These are phyloP conservation scores for Logfia minima DNA, from an alignment of 129 eudicot genomes.

Conservation along the genomic window DNA sequence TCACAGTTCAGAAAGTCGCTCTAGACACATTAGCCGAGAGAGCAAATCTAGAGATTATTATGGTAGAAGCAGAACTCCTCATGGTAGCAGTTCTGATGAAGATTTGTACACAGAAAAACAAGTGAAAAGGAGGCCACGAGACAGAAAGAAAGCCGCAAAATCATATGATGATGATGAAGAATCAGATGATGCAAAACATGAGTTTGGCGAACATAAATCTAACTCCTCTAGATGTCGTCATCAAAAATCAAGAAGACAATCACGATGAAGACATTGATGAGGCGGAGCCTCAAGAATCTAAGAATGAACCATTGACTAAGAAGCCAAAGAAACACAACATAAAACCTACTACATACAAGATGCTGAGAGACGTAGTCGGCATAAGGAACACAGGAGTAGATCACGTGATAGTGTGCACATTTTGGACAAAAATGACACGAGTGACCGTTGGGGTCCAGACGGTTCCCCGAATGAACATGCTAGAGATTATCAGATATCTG, in stretches of 20 bases:
- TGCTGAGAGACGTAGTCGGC: background rate
- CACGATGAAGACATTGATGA: slow-evolving; percentile 17
- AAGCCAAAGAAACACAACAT: slow-evolving; percentile 26
- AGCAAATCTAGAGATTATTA: slow-evolving; percentile 26
- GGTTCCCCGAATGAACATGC: slow-evolving; percentile 3
- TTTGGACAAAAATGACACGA: slow-evolving; percentile 14
- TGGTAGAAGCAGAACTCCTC: slow-evolving; percentile 22
- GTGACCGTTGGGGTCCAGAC: slow-evolving; percentile 58
- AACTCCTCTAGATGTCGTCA: slow-evolving; percentile 5
- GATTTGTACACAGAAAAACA: slow-evolving; percentile 27
- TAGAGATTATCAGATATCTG: background rate
- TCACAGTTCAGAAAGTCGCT: slow-evolving; percentile 31
- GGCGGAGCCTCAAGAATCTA: slow-evolving; percentile 24
- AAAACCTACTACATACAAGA: slow-evolving; percentile 15
- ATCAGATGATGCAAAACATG: slow-evolving; percentile 21
- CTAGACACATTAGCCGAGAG: slow-evolving; percentile 19
- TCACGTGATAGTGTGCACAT: slow-evolving; percentile 12
- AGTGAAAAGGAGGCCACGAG: slow-evolving; percentile 30
- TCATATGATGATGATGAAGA: slow-evolving; percentile 31
- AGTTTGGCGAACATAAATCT: slow-evolving; percentile 18
- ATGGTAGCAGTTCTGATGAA: slow-evolving; percentile 30
- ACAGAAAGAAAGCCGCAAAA: slow-evolving; percentile 13
- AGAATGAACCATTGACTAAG: background rate
- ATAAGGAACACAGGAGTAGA: slow-evolving; percentile 17
- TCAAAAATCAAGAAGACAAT: slow-evolving; percentile 28